Base-by-base conservation (phyloP, 139 green algal species). In the Pleodorina starrii region DNA sequence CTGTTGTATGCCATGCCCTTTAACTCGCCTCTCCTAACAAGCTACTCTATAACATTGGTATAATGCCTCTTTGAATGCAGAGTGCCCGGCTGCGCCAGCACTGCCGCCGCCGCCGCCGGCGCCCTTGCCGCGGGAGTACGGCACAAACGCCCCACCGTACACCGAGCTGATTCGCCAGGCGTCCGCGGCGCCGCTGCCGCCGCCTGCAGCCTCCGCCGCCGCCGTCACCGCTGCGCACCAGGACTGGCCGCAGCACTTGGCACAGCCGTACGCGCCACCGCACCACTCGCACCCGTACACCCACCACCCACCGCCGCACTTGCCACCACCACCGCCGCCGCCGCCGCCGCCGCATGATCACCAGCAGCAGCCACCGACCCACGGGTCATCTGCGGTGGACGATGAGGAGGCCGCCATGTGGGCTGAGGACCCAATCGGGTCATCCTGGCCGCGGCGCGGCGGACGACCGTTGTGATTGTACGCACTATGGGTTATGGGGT, bases 341-440 rank as follows among this genome's bases (percentile, higher is more conserved):
- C 43, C 72, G 42, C 9, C 40, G 69, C 36, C 69, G 19, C 35
- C 17, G n/a, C 29, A 25, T 12, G 54, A 12, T 25, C 54, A 12
- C 54, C 7, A 12, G 3, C 29, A 40, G 21, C 63, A 40, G 4
- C 68, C 46, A 32, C 32, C 46, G 68, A 46, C 68, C 2, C 35
- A 76, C 25, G 38, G 68, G 68, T 46, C 35, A 32, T 43, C 38
- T 57, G 40, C 42, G 14, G 40, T 19, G 12, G 40, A 80, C 42
- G 72, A 80, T 21, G 72, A 84, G 29, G 76, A 84, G 32, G 74
- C 44, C 9, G 76, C 76, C 7, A 84, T 84, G 76, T 84, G 76
- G 76, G 76, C 48, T 25, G 76, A 84, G 35, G 5, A 84, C 48
- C 76, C 76, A 1, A 29, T 84, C 32, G 36, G 29, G 11, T 36